Percentiles rank a stretch among this genome's conserved stretches.
Evolutionary conservation across 1,284 basidiomycete species (phyloP).

Genomic region (Mycena sp.): DNA sequence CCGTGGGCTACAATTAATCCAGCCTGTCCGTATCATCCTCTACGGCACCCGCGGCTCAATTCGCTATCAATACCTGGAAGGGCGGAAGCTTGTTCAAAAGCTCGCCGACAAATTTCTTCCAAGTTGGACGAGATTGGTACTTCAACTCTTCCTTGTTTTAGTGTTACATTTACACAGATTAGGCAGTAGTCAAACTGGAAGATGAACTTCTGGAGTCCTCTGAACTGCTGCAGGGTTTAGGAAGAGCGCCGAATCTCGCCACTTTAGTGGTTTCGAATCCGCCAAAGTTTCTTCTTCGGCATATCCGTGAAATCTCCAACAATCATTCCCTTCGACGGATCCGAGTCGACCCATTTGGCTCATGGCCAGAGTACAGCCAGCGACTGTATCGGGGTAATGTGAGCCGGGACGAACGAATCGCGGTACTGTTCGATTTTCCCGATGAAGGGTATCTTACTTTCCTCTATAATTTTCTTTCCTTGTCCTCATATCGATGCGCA

Average conservation of each 20-base stretch:
- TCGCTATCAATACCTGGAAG: not conserved
- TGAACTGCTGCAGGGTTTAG: not conserved
- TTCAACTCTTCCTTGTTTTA: too few species aligned
- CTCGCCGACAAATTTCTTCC: not conserved
- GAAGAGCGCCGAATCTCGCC: not conserved
- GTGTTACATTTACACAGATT: not conserved
- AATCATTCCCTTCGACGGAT: not conserved
- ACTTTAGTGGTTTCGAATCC: not conserved
- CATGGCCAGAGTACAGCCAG: not conserved
- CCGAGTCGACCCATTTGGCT: not conserved
- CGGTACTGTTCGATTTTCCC: not conserved
- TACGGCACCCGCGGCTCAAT: not conserved
- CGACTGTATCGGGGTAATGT: not conserved
- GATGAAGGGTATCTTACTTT: not conserved
- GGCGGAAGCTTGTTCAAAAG: not conserved
- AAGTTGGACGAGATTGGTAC: conserved; percentile 10
- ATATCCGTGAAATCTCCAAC: not conserved
- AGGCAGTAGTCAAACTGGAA: not conserved
- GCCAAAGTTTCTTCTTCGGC: too few species aligned
- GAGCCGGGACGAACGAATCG: not conserved
- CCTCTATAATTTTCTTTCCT: not conserved
- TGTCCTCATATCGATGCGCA: not conserved
- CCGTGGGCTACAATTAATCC: conserved; percentile 2
- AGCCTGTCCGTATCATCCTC: conserved; percentile 16
- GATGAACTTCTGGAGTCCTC: not conserved